phyloP scores from a whole-genome alignment of 2,329 filamentous ascomycete species.

The Nigrospora sphaerica region DNA sequence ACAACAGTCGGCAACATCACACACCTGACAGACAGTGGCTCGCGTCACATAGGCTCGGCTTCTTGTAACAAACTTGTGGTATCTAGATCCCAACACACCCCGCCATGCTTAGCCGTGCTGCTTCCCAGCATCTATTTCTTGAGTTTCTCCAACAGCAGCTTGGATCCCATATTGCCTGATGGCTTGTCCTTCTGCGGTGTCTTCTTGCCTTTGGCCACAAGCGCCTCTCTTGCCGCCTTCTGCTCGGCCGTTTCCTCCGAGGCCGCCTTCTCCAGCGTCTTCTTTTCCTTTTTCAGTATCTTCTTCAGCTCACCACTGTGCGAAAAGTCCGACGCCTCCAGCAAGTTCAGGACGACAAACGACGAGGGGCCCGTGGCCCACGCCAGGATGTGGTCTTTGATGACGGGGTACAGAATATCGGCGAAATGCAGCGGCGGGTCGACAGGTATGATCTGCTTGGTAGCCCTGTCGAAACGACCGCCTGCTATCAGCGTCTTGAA shows the following conservation, averaged over 20 bases:
- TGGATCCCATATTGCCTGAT: slow-evolving; percentile 56
- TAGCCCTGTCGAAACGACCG: slow-evolving; percentile 72
- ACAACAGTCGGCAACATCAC: no score
- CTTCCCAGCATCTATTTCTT: slow-evolving; percentile 10
- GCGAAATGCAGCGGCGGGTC: slow-evolving; percentile 77
- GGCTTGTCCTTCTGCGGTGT: slow-evolving; percentile 36
- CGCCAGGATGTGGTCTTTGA: slow-evolving; percentile 64
- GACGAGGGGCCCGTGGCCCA: slow-evolving; percentile 86
- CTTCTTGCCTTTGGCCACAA: slow-evolving; percentile 48
- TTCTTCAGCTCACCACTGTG: slow-evolving; percentile 60
- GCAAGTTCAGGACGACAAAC: slow-evolving; percentile 75
- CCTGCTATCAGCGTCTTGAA: slow-evolving; percentile 87
- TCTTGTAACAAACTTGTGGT: no score
- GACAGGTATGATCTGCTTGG: slow-evolving; percentile 62
- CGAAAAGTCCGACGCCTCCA: slow-evolving; percentile 68
- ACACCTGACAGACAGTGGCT: no score
- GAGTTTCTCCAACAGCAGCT: slow-evolving; percentile 53
- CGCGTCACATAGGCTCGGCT: no score
- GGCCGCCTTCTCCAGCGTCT: slow-evolving; percentile 61
- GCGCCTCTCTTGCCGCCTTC: slow-evolving; percentile 42
- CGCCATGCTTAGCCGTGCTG: no score
- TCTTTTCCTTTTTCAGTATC: slow-evolving; percentile 66
- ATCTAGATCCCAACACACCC: no score
- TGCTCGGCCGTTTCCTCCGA: slow-evolving; percentile 49
- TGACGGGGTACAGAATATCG: slow-evolving; percentile 71